phyloP scores from a whole-genome alignment of 306 rosid species.

The Echinosophora koreensis region DNA sequence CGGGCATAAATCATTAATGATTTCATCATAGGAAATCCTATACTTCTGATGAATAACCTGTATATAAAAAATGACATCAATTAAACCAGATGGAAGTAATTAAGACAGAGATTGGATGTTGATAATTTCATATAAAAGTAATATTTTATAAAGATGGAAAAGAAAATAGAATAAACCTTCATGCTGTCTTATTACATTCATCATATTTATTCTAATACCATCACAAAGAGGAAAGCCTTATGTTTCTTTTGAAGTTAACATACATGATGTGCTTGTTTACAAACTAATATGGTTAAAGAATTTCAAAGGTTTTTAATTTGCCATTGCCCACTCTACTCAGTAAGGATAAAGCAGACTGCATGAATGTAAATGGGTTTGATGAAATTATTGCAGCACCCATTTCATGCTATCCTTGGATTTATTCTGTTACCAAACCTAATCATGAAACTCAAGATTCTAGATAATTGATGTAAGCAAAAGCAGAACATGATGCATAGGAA shows the following conservation, averaged over 20 bases:
- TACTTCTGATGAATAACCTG: constrained; percentile 98
- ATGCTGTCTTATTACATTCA: constrained; percentile 7
- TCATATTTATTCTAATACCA: constrained; percentile 8
- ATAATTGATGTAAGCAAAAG: neutral
- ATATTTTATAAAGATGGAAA: constrained; percentile 2
- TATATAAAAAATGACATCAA: constrained; percentile 32
- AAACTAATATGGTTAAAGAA: constrained; percentile 6
- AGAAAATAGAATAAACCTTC: constrained; percentile 23
- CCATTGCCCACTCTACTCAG: neutral
- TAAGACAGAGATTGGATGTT: constrained; percentile 16
- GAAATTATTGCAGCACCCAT: neutral
- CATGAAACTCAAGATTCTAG: neutral
- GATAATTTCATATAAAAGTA: constrained; percentile 27
- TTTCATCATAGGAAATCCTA: constrained; percentile 91
- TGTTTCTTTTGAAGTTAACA: constrained; percentile 11
- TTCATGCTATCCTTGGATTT: constrained; percentile 14
- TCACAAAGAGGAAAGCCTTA: neutral
- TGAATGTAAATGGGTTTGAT: neutral
- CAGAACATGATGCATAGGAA: neutral
- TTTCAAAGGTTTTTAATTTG: constrained; percentile 5
- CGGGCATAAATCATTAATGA: constrained; percentile 92
- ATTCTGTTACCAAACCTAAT: neutral
- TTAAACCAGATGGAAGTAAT: constrained; percentile 35
- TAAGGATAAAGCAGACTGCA: neutral
- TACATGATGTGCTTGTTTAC: neutral